Evolutionary conservation across 805 yeast species (phyloP).

Genomic region (Isabelozyma pseudorhagii): DNA sequence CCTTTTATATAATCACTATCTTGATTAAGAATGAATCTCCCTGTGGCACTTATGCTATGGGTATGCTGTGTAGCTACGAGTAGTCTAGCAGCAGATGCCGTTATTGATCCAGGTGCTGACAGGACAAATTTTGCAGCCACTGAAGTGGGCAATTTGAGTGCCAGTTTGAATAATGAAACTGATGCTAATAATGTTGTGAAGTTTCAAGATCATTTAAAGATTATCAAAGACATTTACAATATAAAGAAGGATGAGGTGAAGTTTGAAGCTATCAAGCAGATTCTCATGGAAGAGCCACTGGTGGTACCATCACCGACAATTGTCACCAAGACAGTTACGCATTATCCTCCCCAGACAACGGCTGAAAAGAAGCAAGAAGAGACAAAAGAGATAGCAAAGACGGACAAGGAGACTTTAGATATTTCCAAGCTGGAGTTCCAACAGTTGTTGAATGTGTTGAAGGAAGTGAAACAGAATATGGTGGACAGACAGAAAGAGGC

Average conservation of each 20-base stretch:
- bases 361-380: neutral
- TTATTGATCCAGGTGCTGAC: neutral
- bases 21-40: too few relatives aligned
- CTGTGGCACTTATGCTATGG: too few relatives aligned
- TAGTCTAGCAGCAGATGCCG: neutral
- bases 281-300: neutral
- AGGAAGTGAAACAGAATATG: neutral
- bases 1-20: neutral
- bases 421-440: neutral
- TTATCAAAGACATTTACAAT: constrained; percentile 2
- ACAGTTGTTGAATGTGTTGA: neutral
- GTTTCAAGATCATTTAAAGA: constrained; percentile 6
- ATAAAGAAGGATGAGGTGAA: constrained; percentile 2
- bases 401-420: too few relatives aligned
- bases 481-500: neutral
- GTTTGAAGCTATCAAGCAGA: constrained; percentile 3
- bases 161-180: too few relatives aligned
- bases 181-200: neutral
- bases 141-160: too few relatives aligned
- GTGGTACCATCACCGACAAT: neutral
- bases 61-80: too few relatives aligned
- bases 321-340: neutral
- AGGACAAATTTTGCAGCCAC: too few relatives aligned
- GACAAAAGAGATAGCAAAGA: neutral
- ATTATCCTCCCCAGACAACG: neutral